Base-by-base conservation (phyloP, 1,139 yeast species). In the Geotrichum bryndzae region DNA sequence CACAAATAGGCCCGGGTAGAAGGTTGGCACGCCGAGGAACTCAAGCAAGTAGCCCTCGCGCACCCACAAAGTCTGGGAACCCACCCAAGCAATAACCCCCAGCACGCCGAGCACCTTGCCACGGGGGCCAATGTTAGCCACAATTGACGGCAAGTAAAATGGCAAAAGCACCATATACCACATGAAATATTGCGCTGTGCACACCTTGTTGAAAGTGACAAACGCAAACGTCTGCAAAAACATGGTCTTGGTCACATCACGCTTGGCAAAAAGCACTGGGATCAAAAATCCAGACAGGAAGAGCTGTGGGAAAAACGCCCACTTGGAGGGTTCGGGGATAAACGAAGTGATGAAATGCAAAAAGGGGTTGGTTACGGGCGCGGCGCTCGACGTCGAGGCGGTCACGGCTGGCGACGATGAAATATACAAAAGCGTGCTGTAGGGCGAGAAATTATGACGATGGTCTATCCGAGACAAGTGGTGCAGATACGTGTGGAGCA, bases 151-250 rank as follows among this genome's bases (percentile, higher is more conserved):
- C 22, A 88, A 72, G 70, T 79, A 86, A 61, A 89, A 84, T 1
- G 98, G 98, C 56, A 91, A 74, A 68, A 91, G 83, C 18, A 91
- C 90, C 70, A 94, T 77, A 72, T 87, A 91, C 97, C 99, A 94
- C 68, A 92, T 84, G 73, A 94, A 94, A 74, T 94, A 94, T 69
- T 78, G 80, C 0, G 97, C 90, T 0, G 99, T 94, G 69, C 96
- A 88, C 46, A 94, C 98, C 75, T 94, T 94, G 77, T 94, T 94
- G 76, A 87, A 90, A 1, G 95, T 81, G 46, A 92, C 97, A 76
- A 94, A 94, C 35, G 90, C 82, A 73, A 90, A 87, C 0, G 99
- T 94, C 74, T 92, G 98, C n/a, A 91, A 73, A 70, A 92, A 90
- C 66, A 90, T 74, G 25, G 91, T 82, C 53, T 87, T 81, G n/a